Evolutionary conservation across 1,139 yeast genomes (phyloP), one percentile per base, ranked within the genome.

Genomic region (Yamadazyma diospyri): DNA sequence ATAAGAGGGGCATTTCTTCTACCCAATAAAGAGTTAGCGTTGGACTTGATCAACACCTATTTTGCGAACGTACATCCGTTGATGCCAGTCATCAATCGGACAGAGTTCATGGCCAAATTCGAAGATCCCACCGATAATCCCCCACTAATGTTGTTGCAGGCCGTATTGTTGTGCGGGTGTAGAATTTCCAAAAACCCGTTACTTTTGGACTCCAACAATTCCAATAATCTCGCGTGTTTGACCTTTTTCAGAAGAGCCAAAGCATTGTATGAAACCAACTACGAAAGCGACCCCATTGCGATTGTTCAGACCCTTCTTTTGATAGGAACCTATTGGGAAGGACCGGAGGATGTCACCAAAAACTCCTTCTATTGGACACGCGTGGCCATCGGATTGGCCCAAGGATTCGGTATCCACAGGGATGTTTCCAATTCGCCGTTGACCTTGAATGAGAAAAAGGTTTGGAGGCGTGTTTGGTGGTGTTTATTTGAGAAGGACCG

Each of bases 391-490:
- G 73, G 80, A 9, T 69, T 82, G 33, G 94, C 94, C 2, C 92
- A 82, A 49, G 88, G 89, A 8, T 78, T 79, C 54, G 94, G 94
- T 1, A 69, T 84, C 47, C 92, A 85, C 51, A 65, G 88, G 47
- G 74, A 69, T 46, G 59, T 68, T 14, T 51, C 56, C 18, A 50
- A 51, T 26, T 56, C 66, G n/a, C 55, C 64, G 12, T 49, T 67
- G 19, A 42, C 64, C 12, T 23, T 32, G 1, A 40, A 49, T 13
- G 84, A 80, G 36, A 74, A 76, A 49, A 72, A 75, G 38, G 59
- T 78, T 36, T 78, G 85, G 76, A 70, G 81, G 43, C 64, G 88
- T 32, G 69, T 83, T 15, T 85, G 92, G 89, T 85, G 95, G 95
- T 69, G 81, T 39, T 59, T 84, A 17, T 82, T 81, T 53, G 76